Evolutionary conservation across 768 basidiomycete species (phyloP).

Genomic region (Gymnopilus dilepis): DNA sequence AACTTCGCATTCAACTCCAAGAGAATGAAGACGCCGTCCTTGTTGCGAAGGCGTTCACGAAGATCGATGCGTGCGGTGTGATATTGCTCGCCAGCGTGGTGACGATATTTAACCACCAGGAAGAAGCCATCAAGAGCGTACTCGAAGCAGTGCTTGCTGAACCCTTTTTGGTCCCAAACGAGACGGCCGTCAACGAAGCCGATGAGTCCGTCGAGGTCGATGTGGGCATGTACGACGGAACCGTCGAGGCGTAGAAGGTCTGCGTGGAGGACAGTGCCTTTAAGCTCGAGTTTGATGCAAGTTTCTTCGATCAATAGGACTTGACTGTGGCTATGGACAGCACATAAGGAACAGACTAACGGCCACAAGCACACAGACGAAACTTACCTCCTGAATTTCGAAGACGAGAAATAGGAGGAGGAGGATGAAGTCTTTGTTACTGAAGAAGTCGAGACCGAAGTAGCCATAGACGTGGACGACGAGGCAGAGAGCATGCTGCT

Average conservation of each 20-base stretch:
- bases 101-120: constrained; percentile 18
- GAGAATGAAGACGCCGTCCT: constrained; percentile 19
- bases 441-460: constrained; percentile 16
- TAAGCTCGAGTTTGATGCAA: constrained; percentile 20
- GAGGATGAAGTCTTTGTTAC: constrained; percentile 14
- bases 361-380: too few species aligned
- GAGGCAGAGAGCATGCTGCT: constrained; percentile 13
- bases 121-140: constrained; percentile 17
- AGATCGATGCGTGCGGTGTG: constrained; percentile 16
- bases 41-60: constrained; percentile 20
- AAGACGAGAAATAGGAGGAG: constrained; percentile 18
- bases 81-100: constrained; percentile 10
- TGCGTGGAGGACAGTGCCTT: constrained; percentile 17
- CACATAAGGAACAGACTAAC: too few species aligned
- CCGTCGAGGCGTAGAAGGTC: constrained; percentile 21
- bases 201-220: constrained; percentile 18
- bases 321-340: too few species aligned
- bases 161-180: constrained; percentile 17
- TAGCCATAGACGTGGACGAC: constrained; percentile 16
- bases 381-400: constrained; percentile 22
- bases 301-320: constrained; percentile 20
- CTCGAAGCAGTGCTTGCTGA: constrained; percentile 15
- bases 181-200: constrained; percentile 19
- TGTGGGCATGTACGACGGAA: constrained; percentile 11
- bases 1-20: constrained; percentile 24